Evolutionary conservation across 768 basidiomycete genomes (phyloP), one percentile per base, ranked within the genome.

Genomic region (Suillus brevipes): DNA sequence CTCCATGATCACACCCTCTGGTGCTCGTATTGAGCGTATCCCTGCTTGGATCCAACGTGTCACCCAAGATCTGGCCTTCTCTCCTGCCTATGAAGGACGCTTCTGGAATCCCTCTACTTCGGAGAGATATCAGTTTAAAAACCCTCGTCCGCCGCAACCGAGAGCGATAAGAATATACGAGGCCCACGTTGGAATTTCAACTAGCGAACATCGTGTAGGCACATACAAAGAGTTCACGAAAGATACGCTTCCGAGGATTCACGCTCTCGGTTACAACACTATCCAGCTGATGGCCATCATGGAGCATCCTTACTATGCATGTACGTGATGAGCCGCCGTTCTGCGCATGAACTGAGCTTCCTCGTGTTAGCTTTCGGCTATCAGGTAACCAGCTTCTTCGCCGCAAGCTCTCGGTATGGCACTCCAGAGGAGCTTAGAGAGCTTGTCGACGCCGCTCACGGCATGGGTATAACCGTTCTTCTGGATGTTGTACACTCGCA

Each of bases 281-380:
- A 98, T 99, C 67, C 97, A 99, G 78, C 84, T 99, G 70, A 99
- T 99, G 97, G 97, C 94, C 18, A 83, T 97, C 65, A 96, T 97
- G 94, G 95, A 97, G 75, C 95, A 98, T 74, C 92, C 96, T 3
- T 98, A 98, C 76, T 98, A 98, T 78, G 95, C 95, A 67, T 98
- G 95, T 95, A 70, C 71, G 91, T 79, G 45, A 38, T 31, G 20
- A 31, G 25, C 25, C 18, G 13, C 6, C 3, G 10, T 59, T 28
- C 10, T 7, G 25, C 28, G 10, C 12, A 40, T 68, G 59, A 59
- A 59, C 40, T 59, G 38, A 59, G 14, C 8, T 59, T 31, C 58
- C 25, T 59, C 40, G 64, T 59, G 62, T 31, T 70, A 97, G 95
- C 97, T 1, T 99, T 99, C 74, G 97, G 97, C 16, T 99, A 99